Evolutionary conservation across 2,329 filamentous ascomycete species (phyloP), one percentile per base, ranked within the genome.

Genomic region (Penicillium corylophilum): DNA sequence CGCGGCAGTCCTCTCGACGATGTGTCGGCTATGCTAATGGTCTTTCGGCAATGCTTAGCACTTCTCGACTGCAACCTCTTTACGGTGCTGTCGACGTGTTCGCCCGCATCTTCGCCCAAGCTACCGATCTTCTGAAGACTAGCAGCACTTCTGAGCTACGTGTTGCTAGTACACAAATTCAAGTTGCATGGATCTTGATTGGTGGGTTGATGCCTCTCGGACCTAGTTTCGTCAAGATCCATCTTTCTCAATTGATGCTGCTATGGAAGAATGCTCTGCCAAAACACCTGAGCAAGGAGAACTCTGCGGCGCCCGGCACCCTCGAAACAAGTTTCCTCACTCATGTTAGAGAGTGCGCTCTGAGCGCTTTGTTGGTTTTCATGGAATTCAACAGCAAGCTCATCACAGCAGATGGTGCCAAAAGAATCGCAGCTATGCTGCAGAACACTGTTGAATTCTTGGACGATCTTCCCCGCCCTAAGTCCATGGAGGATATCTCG

Each of bases 201-300:
- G 94, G 95, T 33, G 94, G 95, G 0, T 77, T 99, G 48, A 97
- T 97, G 93, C 91, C 92, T 0, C 81, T 99, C 1, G 94, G 94
- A 0, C 93, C 94, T 4, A 97, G 96, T 70, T 99, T 99, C 70
- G 93, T 97, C 71, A 99, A 99, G 74, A 97, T 97, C 22, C 94
- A 99, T 72, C 81, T 99, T 7, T 93, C 92, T 2, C 94, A 99
- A 67, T 79, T 99, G 20, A 84, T 99, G 50, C 77, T 99, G 8
- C 77, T 99, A 6, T 99, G 94, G 94, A 96, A 96, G 72, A 99
- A 97, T 71, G 93, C 94, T 0, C 79, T 99, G 10, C 93, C 95
- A 0, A 96, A 95, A 65, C 93, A 95, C 5, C 74, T 97, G n/a
- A 87, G 90, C 29, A 95, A 91, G 69, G 93, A 97, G 61, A 95